Percentiles rank a stretch among this genome's conserved stretches.
phyloP scores from a whole-genome alignment of 768 basidiomycete species.

The Calocera cornea region DNA sequence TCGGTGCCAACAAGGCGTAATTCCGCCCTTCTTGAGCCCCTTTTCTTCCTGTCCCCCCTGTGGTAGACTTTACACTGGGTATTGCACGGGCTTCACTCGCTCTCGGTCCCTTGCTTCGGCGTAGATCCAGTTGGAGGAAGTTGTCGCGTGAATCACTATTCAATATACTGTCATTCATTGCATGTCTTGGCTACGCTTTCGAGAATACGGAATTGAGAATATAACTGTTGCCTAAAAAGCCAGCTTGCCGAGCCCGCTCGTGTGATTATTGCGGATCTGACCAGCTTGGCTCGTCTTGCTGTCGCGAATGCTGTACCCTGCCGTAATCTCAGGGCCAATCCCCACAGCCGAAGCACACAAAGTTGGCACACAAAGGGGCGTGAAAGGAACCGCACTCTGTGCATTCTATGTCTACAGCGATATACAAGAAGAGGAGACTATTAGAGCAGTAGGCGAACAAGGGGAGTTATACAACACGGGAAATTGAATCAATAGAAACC shows the following conservation, averaged over 20 bases:
- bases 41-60: neutral
- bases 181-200: neutral
- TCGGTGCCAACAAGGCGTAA: slow-evolving; percentile 5
- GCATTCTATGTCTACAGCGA: neutral
- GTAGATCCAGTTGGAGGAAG: neutral
- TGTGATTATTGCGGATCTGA: neutral
- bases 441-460: neutral
- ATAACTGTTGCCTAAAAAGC: no score
- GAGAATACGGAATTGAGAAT: neutral
- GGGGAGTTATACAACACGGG: neutral
- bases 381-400: neutral
- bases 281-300: neutral
- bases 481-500: no score
- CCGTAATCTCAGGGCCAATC: no score
- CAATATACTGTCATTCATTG: neutral
- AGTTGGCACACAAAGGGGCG: no score
- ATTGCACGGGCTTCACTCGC: neutral
- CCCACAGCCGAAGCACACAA: no score
- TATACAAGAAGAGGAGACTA: neutral
- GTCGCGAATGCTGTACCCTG: no score
- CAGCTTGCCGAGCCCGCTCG: no score
- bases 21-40: no score
- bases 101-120: neutral
- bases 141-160: neutral
- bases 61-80: neutral